Conservation (phyloP, 2,329 filamentous ascomycete genomes). For the Monosporascus ibericus region DNA sequence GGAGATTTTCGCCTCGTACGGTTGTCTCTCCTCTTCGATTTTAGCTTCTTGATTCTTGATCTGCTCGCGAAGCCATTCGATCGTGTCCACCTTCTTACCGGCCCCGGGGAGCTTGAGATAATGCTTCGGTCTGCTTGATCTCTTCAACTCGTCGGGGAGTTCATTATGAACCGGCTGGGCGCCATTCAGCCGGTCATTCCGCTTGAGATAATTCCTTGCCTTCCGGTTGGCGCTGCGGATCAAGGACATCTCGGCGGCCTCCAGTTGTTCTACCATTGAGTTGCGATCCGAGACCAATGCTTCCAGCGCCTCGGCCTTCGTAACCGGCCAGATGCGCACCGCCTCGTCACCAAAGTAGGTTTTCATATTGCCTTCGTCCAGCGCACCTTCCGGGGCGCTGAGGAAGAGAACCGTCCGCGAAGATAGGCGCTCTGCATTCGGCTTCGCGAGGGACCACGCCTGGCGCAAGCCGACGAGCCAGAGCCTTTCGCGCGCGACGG, state of each 20-base stretch:
- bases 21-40: slow-evolving; percentile 34
- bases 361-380: slow-evolving; percentile 66
- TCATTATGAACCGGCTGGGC: slow-evolving; percentile 8
- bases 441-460: slow-evolving; percentile 81
- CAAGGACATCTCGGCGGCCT: slow-evolving; percentile 75
- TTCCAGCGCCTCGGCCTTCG: slow-evolving; percentile 67
- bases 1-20: slow-evolving; percentile 12
- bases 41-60: slow-evolving; percentile 37
- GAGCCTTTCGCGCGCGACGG: slow-evolving; percentile 82
- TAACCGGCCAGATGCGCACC: slow-evolving; percentile 77
- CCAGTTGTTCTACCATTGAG: slow-evolving; percentile 68
- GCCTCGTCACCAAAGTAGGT: slow-evolving; percentile 74
- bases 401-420: slow-evolving; percentile 91
- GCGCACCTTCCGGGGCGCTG: slow-evolving; percentile 71
- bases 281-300: slow-evolving; percentile 73
- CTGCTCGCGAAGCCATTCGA: slow-evolving; percentile 71
- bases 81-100: slow-evolving; percentile 80
- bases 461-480: slow-evolving; percentile 93
- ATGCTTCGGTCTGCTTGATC: slow-evolving; percentile 38
- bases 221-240: slow-evolving; percentile 67
- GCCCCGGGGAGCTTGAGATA: slow-evolving; percentile 55
- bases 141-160: slow-evolving; percentile 18
- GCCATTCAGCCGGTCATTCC: slow-evolving; percentile 2
- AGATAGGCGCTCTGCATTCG: slow-evolving; percentile 78
- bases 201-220: slow-evolving; percentile 41